A percentile compares a stretch with the other conserved stretches of the same genome.
Conservation (phyloP, 169 alveolate species). For the Cryptosporidium sp. region DNA sequence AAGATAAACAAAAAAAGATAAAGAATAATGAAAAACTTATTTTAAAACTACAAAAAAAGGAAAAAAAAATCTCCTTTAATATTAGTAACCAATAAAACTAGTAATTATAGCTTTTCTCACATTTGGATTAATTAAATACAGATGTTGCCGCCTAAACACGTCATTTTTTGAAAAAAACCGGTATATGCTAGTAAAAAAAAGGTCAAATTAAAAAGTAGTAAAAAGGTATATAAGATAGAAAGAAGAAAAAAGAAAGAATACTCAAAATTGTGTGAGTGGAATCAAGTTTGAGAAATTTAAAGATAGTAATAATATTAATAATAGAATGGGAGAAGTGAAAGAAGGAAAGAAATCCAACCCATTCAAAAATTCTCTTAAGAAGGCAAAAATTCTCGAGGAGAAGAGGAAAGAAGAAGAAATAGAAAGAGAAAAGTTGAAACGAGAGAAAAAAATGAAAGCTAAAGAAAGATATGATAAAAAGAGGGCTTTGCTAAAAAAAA, state of each 20-base stretch:
- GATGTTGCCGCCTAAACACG: slow-evolving; percentile 1
- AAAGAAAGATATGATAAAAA: slow-evolving; percentile 73
- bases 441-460: slow-evolving; percentile 55
- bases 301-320: background rate
- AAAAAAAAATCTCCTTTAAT: background rate
- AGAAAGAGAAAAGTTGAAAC: slow-evolving; percentile 30
- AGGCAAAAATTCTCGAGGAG: slow-evolving; percentile 17
- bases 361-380: slow-evolving; percentile 36
- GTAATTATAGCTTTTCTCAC: background rate
- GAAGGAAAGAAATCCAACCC: slow-evolving; percentile 44
- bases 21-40: no score
- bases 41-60: no score
- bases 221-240: background rate
- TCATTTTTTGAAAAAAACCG: background rate
- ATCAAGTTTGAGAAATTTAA: background rate
- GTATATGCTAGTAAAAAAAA: background rate
- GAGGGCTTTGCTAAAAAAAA: slow-evolving; percentile 42
- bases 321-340: background rate
- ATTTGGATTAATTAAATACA: background rate
- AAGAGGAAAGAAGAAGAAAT: background rate
- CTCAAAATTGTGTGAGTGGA: background rate
- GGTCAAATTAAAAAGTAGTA: slow-evolving; percentile 1
- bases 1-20: no score
- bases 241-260: background rate
- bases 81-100: no score